Base-by-base conservation (phyloP, 2,329 filamentous ascomycete genomes). In the Beauveria bassiana region DNA sequence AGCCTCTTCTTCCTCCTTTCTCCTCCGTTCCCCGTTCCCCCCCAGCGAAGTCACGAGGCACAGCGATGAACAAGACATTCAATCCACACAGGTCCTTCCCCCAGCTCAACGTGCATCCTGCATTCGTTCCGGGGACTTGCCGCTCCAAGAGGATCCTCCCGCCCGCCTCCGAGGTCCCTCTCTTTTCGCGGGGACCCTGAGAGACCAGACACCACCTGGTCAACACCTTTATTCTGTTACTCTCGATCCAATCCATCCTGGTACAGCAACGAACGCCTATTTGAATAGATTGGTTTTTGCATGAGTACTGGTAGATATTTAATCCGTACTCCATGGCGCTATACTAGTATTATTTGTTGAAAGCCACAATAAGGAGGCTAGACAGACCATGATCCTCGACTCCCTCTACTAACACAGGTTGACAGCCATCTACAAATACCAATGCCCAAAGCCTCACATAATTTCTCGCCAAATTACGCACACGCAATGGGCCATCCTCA, bases 81-180 rank as follows among this genome's bases (percentile, higher is more conserved):
- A 18, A 34, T 47, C 43, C 45, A 59, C 28, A 34, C 47, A 59
- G 38, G 56, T 24, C 34, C 47, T 22, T 9, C 20, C 56, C 46
- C 56, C 55, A 42, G 55, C 55, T 43, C 56, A 59, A 59, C 57
- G 57, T 59, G 57, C 57, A 52, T 50, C 34, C 46, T 59, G 46
- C 46, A 59, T 51, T 59, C 46, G 56, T 46, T 57, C 45, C 28
- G 54, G 53, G 42, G 26, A 31, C 43, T 24, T 47, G 54, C 43
- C 50, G 34, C 34, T 38, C 9, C 55, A 31, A 40, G 43, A 24
- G 3, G n/a, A 58, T 47, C 31, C 49, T 51, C 49, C 49, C 18
- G 26, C 18, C 26, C 50, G 18, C 52, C 22, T 24, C 38, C 38
- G 10, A 20, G 51, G 42, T 24, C 51, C 51, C 38, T 54, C 26